These are phyloP conservation scores for Ogataea minuta DNA, from an alignment of 805 yeast species.

Conservation along the genomic window DNA sequence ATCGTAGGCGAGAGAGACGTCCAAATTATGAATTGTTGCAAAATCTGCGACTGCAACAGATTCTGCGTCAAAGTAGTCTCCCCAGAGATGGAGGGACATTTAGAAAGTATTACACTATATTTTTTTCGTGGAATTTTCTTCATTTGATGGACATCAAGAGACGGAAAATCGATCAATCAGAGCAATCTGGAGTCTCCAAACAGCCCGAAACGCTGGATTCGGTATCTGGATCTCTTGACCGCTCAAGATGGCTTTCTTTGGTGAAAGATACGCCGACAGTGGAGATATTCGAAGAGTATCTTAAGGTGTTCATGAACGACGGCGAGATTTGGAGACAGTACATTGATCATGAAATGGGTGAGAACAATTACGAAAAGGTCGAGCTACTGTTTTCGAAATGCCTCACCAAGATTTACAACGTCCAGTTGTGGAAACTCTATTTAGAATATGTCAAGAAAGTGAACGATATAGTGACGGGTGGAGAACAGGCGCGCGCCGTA, in stretches of 20 bases:
- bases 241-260: conserved; percentile 54
- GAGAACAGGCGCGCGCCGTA: conserved; percentile 71
- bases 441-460: conserved; percentile 72
- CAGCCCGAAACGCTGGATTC: conserved; percentile 21
- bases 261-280: conserved; percentile 52
- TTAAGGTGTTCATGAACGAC: conserved; percentile 63
- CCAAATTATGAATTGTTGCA: conserved; percentile 27
- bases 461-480: conserved; percentile 72
- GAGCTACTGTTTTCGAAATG: conserved; percentile 66
- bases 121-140: conserved; percentile 9
- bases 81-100: conserved; percentile 43
- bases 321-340: conserved; percentile 75
- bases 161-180: conserved; percentile 52
- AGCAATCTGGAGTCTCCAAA: conserved; percentile 36
- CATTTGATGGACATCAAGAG: conserved; percentile 4
- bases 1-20: conserved; percentile 47
- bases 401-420: conserved; percentile 58
- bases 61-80: conserved; percentile 53
- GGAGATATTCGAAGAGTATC: conserved; percentile 55
- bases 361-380: conserved; percentile 62
- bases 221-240: conserved; percentile 36
- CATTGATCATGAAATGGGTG: conserved; percentile 58
- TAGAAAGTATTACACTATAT: conserved; percentile 23
- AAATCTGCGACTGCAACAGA: conserved; percentile 48
- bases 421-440: conserved; percentile 74